Evolutionary conservation across 2,329 filamentous ascomycete genomes (phyloP).

Genomic region (Neobulgaria alba): DNA sequence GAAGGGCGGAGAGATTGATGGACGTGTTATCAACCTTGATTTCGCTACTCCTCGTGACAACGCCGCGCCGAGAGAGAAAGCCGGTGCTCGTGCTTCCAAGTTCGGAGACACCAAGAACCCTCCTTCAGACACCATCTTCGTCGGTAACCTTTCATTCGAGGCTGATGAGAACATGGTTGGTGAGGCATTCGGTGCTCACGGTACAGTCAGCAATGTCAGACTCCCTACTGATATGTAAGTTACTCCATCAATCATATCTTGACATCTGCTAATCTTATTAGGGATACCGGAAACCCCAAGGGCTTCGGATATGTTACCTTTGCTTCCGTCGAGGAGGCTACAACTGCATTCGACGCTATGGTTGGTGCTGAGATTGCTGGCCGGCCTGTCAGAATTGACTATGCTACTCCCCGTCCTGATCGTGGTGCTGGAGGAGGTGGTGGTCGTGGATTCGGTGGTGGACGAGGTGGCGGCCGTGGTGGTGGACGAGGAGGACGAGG

Average conservation of each 20-base stretch:
- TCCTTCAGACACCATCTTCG: slow-evolving; percentile 60
- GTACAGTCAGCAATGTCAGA: slow-evolving; percentile 55
- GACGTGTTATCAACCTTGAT: slow-evolving; percentile 61
- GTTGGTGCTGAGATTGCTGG: slow-evolving; percentile 56
- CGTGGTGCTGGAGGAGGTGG: slow-evolving; percentile 37
- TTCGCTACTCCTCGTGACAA: slow-evolving; percentile 54
- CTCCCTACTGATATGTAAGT: slow-evolving; percentile 56
- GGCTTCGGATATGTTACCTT: slow-evolving; percentile 70
- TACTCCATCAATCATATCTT: background rate
- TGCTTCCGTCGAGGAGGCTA: slow-evolving; percentile 57
- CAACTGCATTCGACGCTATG: slow-evolving; percentile 51
- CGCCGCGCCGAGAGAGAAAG: slow-evolving; percentile 38
- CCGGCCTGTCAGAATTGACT: slow-evolving; percentile 61
- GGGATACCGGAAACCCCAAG: slow-evolving; percentile 58
- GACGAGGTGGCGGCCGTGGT: slow-evolving; percentile 27
- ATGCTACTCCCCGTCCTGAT: slow-evolving; percentile 49
- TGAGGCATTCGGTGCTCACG: slow-evolving; percentile 55
- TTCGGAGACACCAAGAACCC: slow-evolving; percentile 58
- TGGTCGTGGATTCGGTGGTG: slow-evolving; percentile 35
- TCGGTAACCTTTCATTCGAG: slow-evolving; percentile 65
- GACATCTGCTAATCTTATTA: slow-evolving; percentile 24
- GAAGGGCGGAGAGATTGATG: slow-evolving; percentile 56
- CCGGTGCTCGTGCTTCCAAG: slow-evolving; percentile 40
- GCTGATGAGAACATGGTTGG: slow-evolving; percentile 55
- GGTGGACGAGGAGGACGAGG: slow-evolving; percentile 29